phyloP scores from a whole-genome alignment of 345 rosid genomes.

The Zanthoxylum bungeanum region DNA sequence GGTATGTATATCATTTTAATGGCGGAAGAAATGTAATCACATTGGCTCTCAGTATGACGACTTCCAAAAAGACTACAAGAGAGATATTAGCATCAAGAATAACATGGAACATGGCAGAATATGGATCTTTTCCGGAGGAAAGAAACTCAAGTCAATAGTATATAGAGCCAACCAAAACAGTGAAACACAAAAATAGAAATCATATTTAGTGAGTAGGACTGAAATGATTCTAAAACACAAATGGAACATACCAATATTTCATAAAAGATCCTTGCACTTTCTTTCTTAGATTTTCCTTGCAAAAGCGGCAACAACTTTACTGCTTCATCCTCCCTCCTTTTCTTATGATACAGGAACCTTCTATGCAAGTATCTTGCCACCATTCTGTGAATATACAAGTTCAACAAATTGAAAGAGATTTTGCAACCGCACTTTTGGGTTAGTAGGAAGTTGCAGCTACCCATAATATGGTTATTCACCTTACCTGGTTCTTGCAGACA shows the following conservation, averaged over 20 bases:
- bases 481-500: slow-evolving; percentile 30
- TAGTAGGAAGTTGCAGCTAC: not conserved
- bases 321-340: slow-evolving; percentile 43
- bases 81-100: not conserved
- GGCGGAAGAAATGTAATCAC: not conserved
- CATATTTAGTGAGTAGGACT: not conserved
- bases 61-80: too few relatives aligned
- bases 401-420: slow-evolving; percentile 6
- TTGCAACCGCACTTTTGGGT: not conserved
- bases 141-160: not conserved
- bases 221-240: not conserved
- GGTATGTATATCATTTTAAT: not conserved
- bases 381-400: slow-evolving; percentile 41
- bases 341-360: slow-evolving; percentile 33
- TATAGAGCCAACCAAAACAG: not conserved
- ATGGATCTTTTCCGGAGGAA: not conserved
- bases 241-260: slow-evolving; percentile 68
- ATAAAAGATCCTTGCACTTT: slow-evolving; percentile 71
- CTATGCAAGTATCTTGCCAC: slow-evolving; percentile 45
- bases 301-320: slow-evolving; percentile 46
- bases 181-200: not conserved
- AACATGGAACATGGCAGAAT: not conserved
- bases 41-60: not conserved
- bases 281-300: slow-evolving; percentile 53
- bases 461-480: not conserved